Percentiles rank a stretch among this genome's conserved stretches.
These are phyloP conservation scores for Groenewaldozyma sp. DNA, from an alignment of 1,139 yeast species.

Conservation along the genomic window DNA sequence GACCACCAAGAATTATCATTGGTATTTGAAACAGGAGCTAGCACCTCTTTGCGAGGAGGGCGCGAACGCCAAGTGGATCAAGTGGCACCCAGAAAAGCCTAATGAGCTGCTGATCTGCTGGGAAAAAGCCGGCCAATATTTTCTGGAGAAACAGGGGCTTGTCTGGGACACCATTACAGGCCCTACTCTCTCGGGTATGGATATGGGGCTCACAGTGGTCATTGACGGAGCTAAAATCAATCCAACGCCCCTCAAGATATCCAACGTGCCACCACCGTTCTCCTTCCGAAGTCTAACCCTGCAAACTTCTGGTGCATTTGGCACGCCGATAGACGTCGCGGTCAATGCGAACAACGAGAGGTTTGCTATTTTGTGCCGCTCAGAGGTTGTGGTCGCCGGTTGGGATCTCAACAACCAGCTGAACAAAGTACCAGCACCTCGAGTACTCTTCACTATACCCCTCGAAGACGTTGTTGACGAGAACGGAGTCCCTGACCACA, in stretches of 20 bases:
- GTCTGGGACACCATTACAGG: slow-evolving; percentile 60
- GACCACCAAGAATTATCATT: slow-evolving; percentile 89
- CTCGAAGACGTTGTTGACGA: slow-evolving; percentile 32
- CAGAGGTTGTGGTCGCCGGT: slow-evolving; percentile 34
- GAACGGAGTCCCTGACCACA: slow-evolving; percentile 47
- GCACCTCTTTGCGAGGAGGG: slow-evolving; percentile 22
- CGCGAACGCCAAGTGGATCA: slow-evolving; percentile 40
- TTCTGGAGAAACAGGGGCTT: slow-evolving; percentile 58
- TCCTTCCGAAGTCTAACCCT: slow-evolving; percentile 51
- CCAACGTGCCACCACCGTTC: slow-evolving; percentile 94
- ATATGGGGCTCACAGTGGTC: slow-evolving; percentile 70
- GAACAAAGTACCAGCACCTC: slow-evolving; percentile 39
- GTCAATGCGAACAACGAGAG: slow-evolving; percentile 50
- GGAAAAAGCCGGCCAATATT: slow-evolving; percentile 22
- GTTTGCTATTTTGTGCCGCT: slow-evolving; percentile 49
- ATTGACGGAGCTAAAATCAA: slow-evolving; percentile 68
- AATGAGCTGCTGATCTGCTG: slow-evolving; percentile 49
- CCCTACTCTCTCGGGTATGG: slow-evolving; percentile 56
- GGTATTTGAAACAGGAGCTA: slow-evolving; percentile 86
- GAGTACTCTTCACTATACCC: slow-evolving; percentile 32
- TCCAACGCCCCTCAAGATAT: slow-evolving; percentile 73
- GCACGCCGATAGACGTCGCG: slow-evolving; percentile 55
- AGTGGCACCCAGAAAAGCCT: slow-evolving; percentile 90
- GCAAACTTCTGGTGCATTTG: too few relatives aligned
- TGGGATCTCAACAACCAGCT: slow-evolving; percentile 26